Base-by-base conservation (phyloP, 2,329 filamentous ascomycete species). In the Phyllosticta capitalensis region DNA sequence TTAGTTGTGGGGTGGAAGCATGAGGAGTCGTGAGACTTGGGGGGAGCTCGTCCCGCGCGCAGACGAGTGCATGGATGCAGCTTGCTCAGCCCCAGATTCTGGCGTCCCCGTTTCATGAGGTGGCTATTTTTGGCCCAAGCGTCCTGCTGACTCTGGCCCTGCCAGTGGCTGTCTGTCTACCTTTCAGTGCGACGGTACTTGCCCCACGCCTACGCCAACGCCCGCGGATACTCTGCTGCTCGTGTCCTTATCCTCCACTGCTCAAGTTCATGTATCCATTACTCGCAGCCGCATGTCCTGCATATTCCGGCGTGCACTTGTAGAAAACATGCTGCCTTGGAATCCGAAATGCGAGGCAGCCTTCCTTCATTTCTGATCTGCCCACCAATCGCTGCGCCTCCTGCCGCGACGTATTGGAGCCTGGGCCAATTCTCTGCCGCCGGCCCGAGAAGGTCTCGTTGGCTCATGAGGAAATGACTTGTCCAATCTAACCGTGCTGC, bases 41-140 rank as follows among this genome's bases (percentile, higher is more conserved):
- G 45, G 24, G 56, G 52, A 59, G 56, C 56, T 59, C 56, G 52
- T 54, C 53, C 51, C 56, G 56, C 56, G n/a, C 7, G 56, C 52
- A 45, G 38, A n/a, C 12, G 17, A n/a, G 38, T 45, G 56, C 56
- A 54, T 38, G 56, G 52, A 59, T 59, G 56, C 56, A 59, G 56
- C 56, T 59, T 59, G 58, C 58, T 59, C 52, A 59, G 58, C 58
- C 58, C 58, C 58, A 59, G 58, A 59, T 59, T 59, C 53, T 52
- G 56, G 24, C 58, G 48, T 38, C 21, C 22, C 28, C 58, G 58
- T 59, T 59, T 55, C 58, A 55, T 52, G 52, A 48, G 54, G 54
- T 45, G 45, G 58, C 53, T 59, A 59, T 59, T 59, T 59, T 59
- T 55, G 58, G 58, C 53, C 58, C 58, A 59, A 59, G 58, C 58